phyloP scores from a whole-genome alignment of 2,329 filamentous ascomycete species.

The Aspergillus amoenus region DNA sequence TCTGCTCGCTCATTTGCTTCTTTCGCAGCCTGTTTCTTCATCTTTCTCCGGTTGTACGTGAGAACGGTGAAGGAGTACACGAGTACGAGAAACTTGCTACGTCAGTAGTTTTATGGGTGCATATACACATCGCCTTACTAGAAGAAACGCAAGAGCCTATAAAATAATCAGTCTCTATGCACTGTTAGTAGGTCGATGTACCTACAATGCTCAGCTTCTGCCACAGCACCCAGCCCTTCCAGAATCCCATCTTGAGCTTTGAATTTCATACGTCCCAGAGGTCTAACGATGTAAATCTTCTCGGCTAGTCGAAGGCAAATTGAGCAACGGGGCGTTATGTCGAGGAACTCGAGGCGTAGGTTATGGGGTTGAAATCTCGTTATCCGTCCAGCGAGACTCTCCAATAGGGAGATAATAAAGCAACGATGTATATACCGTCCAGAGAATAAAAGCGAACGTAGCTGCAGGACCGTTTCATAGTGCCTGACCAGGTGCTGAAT shows the following conservation, averaged over 20 bases:
- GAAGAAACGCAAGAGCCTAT: constrained; percentile 71
- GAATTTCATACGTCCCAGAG: neutral
- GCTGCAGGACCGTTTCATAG: neutral
- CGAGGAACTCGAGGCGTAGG: neutral
- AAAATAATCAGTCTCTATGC: constrained; percentile 16
- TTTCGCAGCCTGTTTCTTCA: constrained; percentile 61
- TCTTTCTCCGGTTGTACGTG: constrained; percentile 53
- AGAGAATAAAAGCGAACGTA: neutral
- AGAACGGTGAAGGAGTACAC: constrained; percentile 67
- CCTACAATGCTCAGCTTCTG: constrained; percentile 87
- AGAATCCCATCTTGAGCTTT: constrained; percentile 51
- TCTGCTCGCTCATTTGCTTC: constrained; percentile 65
- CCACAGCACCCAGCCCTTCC: constrained; percentile 74
- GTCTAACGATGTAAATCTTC: neutral
- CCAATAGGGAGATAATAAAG: neutral
- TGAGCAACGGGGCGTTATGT: neutral
- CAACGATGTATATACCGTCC: constrained; percentile 2
- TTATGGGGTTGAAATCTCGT: neutral
- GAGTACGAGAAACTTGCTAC: constrained; percentile 61
- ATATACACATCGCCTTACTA: constrained; percentile 46
- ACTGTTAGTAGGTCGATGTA: constrained; percentile 16
- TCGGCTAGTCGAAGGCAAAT: neutral
- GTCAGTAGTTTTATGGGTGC: constrained; percentile 24
- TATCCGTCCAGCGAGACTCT: neutral
- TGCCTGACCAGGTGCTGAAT: neutral